Conservation (phyloP, 2,329 filamentous ascomycete genomes). For the Triangularia setosa region DNA sequence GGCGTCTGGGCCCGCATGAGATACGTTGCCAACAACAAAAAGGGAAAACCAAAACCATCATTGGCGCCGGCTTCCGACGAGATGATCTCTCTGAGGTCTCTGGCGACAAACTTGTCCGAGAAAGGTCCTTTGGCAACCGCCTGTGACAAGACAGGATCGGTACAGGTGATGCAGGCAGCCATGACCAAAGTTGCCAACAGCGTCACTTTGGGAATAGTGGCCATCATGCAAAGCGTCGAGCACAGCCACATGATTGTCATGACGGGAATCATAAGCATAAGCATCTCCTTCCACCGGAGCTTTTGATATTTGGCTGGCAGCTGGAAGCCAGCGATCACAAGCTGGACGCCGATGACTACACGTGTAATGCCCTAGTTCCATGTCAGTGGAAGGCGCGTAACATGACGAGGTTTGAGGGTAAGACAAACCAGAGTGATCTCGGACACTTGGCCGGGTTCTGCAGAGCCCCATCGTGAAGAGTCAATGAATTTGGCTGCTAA, state of each 20-base stretch:
- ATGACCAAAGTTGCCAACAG: slow-evolving; percentile 54
- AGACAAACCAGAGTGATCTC: slow-evolving; percentile 14
- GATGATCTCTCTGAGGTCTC: slow-evolving; percentile 56
- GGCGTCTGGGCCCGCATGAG: slow-evolving; percentile 48
- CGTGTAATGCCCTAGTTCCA: slow-evolving; percentile 46
- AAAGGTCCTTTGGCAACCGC: slow-evolving; percentile 61
- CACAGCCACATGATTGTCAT: slow-evolving; percentile 62
- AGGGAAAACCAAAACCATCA: slow-evolving; percentile 60
- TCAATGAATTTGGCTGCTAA: slow-evolving; percentile 51
- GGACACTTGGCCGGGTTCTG: slow-evolving; percentile 30
- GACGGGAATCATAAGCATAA: slow-evolving; percentile 52
- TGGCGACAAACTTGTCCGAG: slow-evolving; percentile 57
- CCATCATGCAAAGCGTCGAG: slow-evolving; percentile 53
- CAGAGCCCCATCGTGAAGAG: slow-evolving; percentile 38
- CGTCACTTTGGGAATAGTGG: slow-evolving; percentile 51
- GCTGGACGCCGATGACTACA: slow-evolving; percentile 59
- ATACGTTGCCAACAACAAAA: slow-evolving; percentile 55
- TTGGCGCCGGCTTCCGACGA: slow-evolving; percentile 59
- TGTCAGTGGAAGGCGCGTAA: slow-evolving; percentile 8
- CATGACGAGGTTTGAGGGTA: not conserved
- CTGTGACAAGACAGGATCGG: slow-evolving; percentile 59
- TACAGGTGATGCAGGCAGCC: slow-evolving; percentile 58
- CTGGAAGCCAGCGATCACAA: slow-evolving; percentile 61
- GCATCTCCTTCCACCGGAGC: slow-evolving; percentile 49
- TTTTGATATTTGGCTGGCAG: slow-evolving; percentile 53